phyloP scores from a whole-genome alignment of 208 protist species.

The Trypanosoma avium region DNA sequence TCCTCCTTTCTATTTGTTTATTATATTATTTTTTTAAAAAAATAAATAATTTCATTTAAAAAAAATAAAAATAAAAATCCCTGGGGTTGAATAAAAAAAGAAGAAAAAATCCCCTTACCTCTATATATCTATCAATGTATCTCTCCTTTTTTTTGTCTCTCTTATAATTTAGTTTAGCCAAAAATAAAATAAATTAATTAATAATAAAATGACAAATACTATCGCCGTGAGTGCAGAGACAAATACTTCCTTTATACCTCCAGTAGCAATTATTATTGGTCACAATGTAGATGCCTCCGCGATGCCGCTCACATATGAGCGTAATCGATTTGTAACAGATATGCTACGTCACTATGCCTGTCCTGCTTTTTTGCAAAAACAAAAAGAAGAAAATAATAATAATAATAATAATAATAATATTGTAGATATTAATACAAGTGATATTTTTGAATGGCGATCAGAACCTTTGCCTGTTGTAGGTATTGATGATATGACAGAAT shows the following conservation, averaged over 20 bases:
- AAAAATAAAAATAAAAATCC: too few relatives aligned
- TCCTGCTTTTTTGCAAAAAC: slow-evolving; percentile 17
- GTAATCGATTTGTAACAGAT: slow-evolving; percentile 38
- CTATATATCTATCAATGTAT: background rate
- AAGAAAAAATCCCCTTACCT: too few relatives aligned
- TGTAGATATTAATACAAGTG: background rate
- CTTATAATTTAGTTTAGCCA: too few relatives aligned
- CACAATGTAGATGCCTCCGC: slow-evolving; percentile 38
- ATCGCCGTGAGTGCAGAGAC: too few relatives aligned
- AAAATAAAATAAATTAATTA: too few relatives aligned
- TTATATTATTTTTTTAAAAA: too few relatives aligned
- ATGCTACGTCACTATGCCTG: slow-evolving; percentile 48
- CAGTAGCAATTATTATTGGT: slow-evolving; percentile 40
- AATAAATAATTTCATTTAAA: too few relatives aligned
- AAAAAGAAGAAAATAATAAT: background rate
- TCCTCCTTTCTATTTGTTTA: too few relatives aligned
- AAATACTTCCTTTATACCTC: too few relatives aligned
- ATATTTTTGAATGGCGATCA: slow-evolving; percentile 37
- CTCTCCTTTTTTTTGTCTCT: background rate
- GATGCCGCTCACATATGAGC: slow-evolving; percentile 36
- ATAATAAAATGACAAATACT: background rate
- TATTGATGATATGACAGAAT: slow-evolving; percentile 37
- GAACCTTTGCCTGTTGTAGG: slow-evolving; percentile 31
- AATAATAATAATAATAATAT: background rate
- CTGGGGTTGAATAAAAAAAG: too few relatives aligned